Conservation (phyloP, 495 filamentous ascomycete genomes). For the Podospora pseudoanserina region DNA sequence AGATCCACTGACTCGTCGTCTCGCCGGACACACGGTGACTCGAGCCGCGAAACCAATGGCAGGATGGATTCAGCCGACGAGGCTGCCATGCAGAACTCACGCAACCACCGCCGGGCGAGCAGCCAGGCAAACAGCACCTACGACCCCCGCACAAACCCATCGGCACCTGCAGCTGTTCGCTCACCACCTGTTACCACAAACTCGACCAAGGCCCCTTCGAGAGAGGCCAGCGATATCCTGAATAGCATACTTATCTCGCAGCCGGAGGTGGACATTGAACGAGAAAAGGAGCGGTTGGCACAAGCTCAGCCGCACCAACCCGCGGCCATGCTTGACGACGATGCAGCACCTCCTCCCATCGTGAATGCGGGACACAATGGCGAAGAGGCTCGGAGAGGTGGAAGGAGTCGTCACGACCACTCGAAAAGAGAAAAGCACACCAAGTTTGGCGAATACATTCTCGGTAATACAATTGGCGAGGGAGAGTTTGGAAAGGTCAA, state of each 20-base stretch:
- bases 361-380: constrained; percentile 52
- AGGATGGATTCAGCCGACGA: constrained; percentile 33
- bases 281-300: constrained; percentile 68
- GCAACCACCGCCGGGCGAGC: constrained; percentile 46
- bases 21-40: constrained; percentile 37
- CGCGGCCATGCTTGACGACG: constrained; percentile 41
- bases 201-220: constrained; percentile 49
- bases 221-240: constrained; percentile 68
- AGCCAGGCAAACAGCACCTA: constrained; percentile 47
- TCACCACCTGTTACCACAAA: constrained; percentile 30
- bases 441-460: constrained; percentile 88
- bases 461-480: constrained; percentile 96
- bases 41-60: constrained; percentile 34
- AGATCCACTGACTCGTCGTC: constrained; percentile 39
- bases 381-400: constrained; percentile 58
- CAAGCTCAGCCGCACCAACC: constrained; percentile 55
- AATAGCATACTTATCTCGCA: constrained; percentile 76
- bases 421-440: constrained; percentile 66
- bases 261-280: constrained; percentile 70
- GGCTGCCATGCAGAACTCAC: constrained; percentile 43
- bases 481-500: constrained; percentile 99
- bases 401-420: constrained; percentile 77
- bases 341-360: constrained; percentile 53
- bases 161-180: constrained; percentile 40
- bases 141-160: constrained; percentile 47